Evolutionary conservation across 768 basidiomycete species (phyloP).

Genomic region (Galerina marginata): DNA sequence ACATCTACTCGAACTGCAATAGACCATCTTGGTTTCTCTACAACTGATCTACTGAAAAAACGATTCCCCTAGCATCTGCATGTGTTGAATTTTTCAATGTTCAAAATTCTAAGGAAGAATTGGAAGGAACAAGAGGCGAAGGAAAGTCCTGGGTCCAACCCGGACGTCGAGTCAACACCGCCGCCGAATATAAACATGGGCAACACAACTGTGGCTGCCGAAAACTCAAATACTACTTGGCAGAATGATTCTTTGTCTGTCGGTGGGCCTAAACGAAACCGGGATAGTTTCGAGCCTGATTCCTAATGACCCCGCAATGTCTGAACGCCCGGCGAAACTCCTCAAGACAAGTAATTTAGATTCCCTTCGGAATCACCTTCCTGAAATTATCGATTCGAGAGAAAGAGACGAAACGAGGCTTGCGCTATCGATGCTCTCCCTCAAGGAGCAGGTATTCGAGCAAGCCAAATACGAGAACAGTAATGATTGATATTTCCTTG

Average conservation of each 20-base stretch:
- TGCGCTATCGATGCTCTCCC: conserved; percentile 19
- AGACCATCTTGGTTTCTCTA: too few species aligned
- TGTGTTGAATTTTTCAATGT: conserved; percentile 30
- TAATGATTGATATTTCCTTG: conserved; percentile 21
- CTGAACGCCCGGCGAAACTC: conserved; percentile 28
- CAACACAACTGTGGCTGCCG: background rate
- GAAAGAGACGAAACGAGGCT: conserved; percentile 26
- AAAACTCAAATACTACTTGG: background rate
- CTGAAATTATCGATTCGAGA: conserved; percentile 33
- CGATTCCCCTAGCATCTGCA: background rate
- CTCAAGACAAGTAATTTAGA: conserved; percentile 25
- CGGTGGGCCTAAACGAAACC: conserved; percentile 21
- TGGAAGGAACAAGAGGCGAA: conserved; percentile 44
- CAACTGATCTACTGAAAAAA: too few species aligned
- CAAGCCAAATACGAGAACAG: conserved; percentile 43
- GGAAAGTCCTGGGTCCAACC: conserved; percentile 15
- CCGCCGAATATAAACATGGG: background rate
- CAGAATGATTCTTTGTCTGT: background rate
- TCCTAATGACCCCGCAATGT: conserved; percentile 10
- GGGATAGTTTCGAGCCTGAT: conserved; percentile 25
- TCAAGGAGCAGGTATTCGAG: conserved; percentile 35
- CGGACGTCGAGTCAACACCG: background rate
- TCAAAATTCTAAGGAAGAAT: conserved; percentile 56
- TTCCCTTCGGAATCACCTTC: conserved; percentile 40
- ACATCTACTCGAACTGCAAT: too few species aligned